These are phyloP conservation scores for Xylaria flabelliformis DNA, from an alignment of 495 filamentous ascomycete species.

Conservation along the genomic window DNA sequence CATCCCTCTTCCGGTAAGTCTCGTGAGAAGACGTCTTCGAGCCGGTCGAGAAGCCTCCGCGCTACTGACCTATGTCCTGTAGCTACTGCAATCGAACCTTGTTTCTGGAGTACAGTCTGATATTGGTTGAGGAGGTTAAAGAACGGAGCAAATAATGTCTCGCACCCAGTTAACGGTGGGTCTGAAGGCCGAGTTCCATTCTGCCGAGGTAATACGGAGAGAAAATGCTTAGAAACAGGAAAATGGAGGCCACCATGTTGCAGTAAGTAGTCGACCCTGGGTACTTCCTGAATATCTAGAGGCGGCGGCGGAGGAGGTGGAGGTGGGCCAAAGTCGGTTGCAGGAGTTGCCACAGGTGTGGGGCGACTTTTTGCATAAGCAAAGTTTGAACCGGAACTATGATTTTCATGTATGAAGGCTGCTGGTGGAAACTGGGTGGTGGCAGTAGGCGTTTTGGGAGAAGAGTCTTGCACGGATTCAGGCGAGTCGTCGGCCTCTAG, in stretches of 20 bases:
- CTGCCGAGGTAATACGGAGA: slow-evolving; percentile 59
- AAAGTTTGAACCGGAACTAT: slow-evolving; percentile 30
- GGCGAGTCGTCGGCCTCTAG: slow-evolving; percentile 52
- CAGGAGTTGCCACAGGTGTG: slow-evolving; percentile 49
- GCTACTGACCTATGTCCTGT: slow-evolving; percentile 95
- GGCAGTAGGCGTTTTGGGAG: slow-evolving; percentile 63
- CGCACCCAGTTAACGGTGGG: slow-evolving; percentile 61
- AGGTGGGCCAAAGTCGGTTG: slow-evolving; percentile 52
- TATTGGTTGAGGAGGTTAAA: slow-evolving; percentile 86
- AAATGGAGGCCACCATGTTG: slow-evolving; percentile 80
- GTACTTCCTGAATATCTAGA: slow-evolving; percentile 64
- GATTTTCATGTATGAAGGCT: slow-evolving; percentile 44
- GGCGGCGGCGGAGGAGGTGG: slow-evolving; percentile 86
- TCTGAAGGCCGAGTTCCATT: slow-evolving; percentile 57
- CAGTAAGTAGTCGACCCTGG: slow-evolving; percentile 87
- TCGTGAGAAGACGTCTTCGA: slow-evolving; percentile 91
- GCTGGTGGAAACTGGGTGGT: slow-evolving; percentile 56
- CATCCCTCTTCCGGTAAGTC: slow-evolving; percentile 87
- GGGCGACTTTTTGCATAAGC: slow-evolving; percentile 37
- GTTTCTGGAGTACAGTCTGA: slow-evolving; percentile 75
- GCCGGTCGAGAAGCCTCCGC: slow-evolving; percentile 86
- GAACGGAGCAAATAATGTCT: slow-evolving; percentile 77
- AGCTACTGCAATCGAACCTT: slow-evolving; percentile 91
- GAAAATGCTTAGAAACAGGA: slow-evolving; percentile 69
- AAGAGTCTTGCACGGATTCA: slow-evolving; percentile 58